These are phyloP conservation scores for Kwoniella shivajii DNA, from an alignment of 1,284 basidiomycete genomes.

Conservation along the genomic window DNA sequence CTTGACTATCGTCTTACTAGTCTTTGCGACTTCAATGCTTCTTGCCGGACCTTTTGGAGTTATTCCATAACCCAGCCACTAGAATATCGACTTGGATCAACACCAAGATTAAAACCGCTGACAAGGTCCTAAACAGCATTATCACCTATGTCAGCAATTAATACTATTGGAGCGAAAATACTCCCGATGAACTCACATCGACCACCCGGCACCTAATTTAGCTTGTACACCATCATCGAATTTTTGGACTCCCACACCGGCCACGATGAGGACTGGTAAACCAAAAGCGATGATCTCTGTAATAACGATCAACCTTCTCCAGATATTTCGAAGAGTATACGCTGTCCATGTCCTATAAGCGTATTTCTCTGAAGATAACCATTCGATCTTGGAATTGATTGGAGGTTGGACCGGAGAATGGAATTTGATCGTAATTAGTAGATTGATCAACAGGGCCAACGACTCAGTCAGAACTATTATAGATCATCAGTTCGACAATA, in stretches of 20 bases:
- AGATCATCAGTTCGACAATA: no score
- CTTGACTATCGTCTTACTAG: neutral
- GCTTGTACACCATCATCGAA: neutral
- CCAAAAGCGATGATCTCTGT: constrained; percentile 4
- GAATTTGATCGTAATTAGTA: constrained; percentile 6
- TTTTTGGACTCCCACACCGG: neutral
- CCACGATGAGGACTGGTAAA: constrained; percentile 5
- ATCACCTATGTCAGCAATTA: neutral
- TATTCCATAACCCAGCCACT: constrained; percentile 13
- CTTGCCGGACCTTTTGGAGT: constrained; percentile 1
- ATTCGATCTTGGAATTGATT: neutral
- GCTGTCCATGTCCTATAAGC: neutral
- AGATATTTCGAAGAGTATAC: constrained; percentile 1
- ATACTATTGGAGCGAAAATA: neutral
- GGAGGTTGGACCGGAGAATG: constrained; percentile 5
- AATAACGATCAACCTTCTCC: neutral
- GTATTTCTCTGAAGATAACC: neutral
- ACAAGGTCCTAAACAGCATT: constrained; percentile 7
- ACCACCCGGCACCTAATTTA: constrained; percentile 5
- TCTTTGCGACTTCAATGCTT: neutral
- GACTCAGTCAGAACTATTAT: constrained; percentile 1
- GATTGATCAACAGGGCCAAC: neutral
- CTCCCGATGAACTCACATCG: constrained; percentile 5
- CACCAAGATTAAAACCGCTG: neutral
- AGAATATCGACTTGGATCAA: constrained; percentile 4